Evolutionary conservation across 305 asterid species (phyloP).

Genomic region (Fraxinus albicans): DNA sequence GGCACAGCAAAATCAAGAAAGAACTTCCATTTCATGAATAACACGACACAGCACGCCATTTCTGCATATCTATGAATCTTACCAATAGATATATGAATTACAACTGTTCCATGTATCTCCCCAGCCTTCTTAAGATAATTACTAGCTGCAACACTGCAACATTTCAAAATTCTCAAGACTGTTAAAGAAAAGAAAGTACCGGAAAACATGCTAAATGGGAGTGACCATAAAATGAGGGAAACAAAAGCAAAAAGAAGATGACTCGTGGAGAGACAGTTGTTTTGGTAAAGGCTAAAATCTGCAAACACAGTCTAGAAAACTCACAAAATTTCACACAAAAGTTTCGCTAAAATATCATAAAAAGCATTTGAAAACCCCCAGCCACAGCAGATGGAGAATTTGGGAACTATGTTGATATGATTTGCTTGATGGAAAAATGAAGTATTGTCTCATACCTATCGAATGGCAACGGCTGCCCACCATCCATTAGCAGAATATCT

Average conservation of each 20-base stretch:
- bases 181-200: not conserved
- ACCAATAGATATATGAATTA: slow-evolving; percentile 75
- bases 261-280: not conserved
- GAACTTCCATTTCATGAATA: not conserved
- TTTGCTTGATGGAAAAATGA: not conserved
- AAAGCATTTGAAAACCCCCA: not conserved
- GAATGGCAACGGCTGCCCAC: slow-evolving; percentile 88
- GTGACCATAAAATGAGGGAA: not conserved
- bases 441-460: slow-evolving; percentile 52
- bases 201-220: not conserved
- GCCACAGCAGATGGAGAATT: not conserved
- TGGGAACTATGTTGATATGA: not conserved
- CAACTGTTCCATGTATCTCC: slow-evolving; percentile 74
- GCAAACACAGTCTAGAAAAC: not conserved
- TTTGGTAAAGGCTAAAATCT: not conserved
- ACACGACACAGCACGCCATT: not conserved
- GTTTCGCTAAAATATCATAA: not conserved
- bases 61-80: slow-evolving; percentile 25
- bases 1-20: not conserved
- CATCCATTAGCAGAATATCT: slow-evolving; percentile 70
- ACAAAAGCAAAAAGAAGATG: not conserved
- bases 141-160: slow-evolving; percentile 75
- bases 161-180: not conserved
- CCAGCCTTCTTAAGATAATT: slow-evolving; percentile 66
- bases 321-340: not conserved